Evolutionary conservation across 2,329 filamentous ascomycete species (phyloP), one percentile per base, ranked within the genome.

Genomic region (Alternaria atra): DNA sequence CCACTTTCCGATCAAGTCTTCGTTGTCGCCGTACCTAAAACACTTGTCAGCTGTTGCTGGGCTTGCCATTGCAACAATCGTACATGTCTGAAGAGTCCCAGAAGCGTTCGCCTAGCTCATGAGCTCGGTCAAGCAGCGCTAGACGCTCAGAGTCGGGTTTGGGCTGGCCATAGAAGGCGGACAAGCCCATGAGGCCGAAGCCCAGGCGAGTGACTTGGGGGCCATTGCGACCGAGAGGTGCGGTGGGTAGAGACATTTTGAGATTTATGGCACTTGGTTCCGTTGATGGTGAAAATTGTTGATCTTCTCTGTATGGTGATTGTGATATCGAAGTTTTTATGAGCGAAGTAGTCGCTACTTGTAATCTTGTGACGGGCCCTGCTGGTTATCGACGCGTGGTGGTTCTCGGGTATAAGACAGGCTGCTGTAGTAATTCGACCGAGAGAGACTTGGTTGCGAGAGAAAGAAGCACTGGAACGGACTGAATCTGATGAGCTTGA

Each of bases 161-260:
- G 5, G 77, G 69, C n/a, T 67, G 60, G 51, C 84, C 83, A 63
- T 86, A 86, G 70, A 81, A 83, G 46, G 74, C 72, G 44, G 64
- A 74, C 39, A 84, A 62, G 3, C 85, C 84, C 85, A 88, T 87
- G 23, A 84, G 75, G 15, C 86, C 85, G 32, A 86, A 82, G 10
- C 86, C 85, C 7, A 87, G 67, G 8, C 80, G 78, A 4, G 82
- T 80, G 32, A 89, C 82, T 20, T 80, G 67, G 0, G 84, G 84
- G 15, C 85, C 85, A 65, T 84, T 79, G 61, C 81, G 83, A 61
- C 86, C 85, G 13, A 88, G 78, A 39, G 80, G 80, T 58, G 80
- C 80, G 30, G 80, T 83, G 5, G 80, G 79, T 17, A 82, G 74
- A 66, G 74, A 72, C 73, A 76, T 63, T 32, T 20, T 46, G n/a